Evolutionary conservation across 805 yeast species (phyloP), one percentile per base, ranked within the genome.

Genomic region (Candida awuae): DNA sequence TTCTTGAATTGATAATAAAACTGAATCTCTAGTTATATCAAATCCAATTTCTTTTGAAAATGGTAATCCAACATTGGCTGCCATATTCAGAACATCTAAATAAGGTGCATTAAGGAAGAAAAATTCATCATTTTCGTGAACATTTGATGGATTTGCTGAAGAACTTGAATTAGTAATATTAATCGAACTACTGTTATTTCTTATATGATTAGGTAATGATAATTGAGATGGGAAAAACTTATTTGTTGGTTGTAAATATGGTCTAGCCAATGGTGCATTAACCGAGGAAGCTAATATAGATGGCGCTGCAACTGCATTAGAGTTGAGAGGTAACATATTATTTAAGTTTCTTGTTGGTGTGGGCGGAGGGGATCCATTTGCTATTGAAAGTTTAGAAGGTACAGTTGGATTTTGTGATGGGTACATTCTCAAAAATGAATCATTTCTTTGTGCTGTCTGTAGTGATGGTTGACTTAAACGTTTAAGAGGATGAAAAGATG

Each of bases 41-140:
- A 43, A 53, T 6, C 49, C 58, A 37, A 55, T 32, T 34, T 55
- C 60, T 34, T 48, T 49, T 6, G 43, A 39, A 38, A 55, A 55
- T 17, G 56, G 55, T n/a, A 53, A 29, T 4, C 50, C 50, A n/a
- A 37, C 37, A 35, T 31, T 25, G 6, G 46, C 40, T 9, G 56
- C 42, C n/a, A 41, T 44, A 6, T 47, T 46, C 2, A 46, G 36
- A n/a, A 54, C 36, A 35, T 54, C 58, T 15, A 41, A 17, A 37
- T 37, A 41, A 6, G 44, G 44, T 4, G 44, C 38, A 37, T 41
- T 41, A 12, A 41, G 29, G 25, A 34, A 41, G 31, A 41, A 41
- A 33, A 41, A 41, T 18, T 41, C 41, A 33, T 41, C 44, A 37
- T 41, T 37, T 29, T 41, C 44, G 18, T 37, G 44, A 23, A 21